Percentiles rank a stretch among this genome's conserved stretches.
Conservation (phyloP, 192 early-diverging fungal genomes). For the Coemansia sp. region DNA sequence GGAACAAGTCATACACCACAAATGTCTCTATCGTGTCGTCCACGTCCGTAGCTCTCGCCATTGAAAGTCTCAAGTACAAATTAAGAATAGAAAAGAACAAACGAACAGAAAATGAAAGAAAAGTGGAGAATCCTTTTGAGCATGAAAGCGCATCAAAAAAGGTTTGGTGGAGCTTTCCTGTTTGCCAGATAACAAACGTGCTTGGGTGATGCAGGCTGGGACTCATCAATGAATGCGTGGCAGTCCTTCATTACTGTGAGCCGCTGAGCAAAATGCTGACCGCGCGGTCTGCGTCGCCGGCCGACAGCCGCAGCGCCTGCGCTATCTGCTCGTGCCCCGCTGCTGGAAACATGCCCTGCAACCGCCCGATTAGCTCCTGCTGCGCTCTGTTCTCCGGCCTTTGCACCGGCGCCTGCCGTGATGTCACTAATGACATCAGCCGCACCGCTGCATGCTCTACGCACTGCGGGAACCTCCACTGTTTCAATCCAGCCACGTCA, state of each 20-base stretch:
- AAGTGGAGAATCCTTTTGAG: neutral
- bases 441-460: neutral
- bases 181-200: too few relatives aligned
- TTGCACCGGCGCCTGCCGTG: neutral
- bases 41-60: too few relatives aligned
- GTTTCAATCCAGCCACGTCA: neutral
- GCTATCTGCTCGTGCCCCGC: neutral
- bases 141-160: too few relatives aligned
- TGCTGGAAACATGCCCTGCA: neutral
- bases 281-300: neutral
- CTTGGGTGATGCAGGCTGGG: too few relatives aligned
- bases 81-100: neutral
- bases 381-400: neutral
- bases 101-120: neutral
- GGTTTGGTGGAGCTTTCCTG: too few relatives aligned
- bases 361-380: neutral
- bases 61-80: too few relatives aligned
- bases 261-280: neutral
- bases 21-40: conserved; percentile 15
- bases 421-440: neutral
- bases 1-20: conserved; percentile 66
- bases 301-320: neutral
- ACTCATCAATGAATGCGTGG: neutral
- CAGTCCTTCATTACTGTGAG: neutral
- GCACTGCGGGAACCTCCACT: neutral